Conservation (phyloP, 768 basidiomycete species). For the Hydnomerulius pinastri region DNA sequence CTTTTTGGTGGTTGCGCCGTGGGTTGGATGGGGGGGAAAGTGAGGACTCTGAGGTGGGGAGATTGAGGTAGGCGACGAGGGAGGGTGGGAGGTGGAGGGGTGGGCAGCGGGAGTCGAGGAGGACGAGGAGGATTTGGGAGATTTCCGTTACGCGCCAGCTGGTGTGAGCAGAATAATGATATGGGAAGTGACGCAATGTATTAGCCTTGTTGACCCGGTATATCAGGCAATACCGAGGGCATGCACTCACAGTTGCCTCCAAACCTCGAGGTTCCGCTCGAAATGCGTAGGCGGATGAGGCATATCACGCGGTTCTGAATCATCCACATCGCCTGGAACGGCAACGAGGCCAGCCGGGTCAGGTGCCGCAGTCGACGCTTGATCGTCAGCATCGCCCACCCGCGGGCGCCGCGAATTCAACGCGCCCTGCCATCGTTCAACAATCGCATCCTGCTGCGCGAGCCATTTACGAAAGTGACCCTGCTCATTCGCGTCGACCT, state of each 20-base stretch:
- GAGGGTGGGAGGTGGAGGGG: constrained; percentile 84
- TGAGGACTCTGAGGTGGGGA: constrained; percentile 18
- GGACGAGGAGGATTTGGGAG: constrained; percentile 82
- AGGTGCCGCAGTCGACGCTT: not conserved
- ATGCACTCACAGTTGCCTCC: constrained; percentile 81
- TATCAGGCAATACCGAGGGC: too few relatives aligned
- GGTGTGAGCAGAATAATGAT: too few relatives aligned
- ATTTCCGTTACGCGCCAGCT: constrained; percentile 95
- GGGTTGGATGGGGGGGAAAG: constrained; percentile 12
- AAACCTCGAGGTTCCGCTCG: constrained; percentile 91
- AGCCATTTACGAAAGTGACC: constrained; percentile 83
- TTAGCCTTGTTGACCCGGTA: too few relatives aligned
- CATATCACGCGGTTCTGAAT: constrained; percentile 35
- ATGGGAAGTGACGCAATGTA: too few relatives aligned
- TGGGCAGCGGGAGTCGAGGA: constrained; percentile 90
- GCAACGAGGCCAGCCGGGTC: constrained; percentile 7
- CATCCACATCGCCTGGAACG: constrained; percentile 5
- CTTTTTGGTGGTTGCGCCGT: constrained; percentile 35
- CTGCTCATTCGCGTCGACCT: constrained; percentile 90
- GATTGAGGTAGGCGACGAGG: constrained; percentile 59
- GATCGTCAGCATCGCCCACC: constrained; percentile 7
- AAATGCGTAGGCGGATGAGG: constrained; percentile 75
- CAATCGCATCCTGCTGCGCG: constrained; percentile 55
- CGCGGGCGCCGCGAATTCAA: constrained; percentile 5
- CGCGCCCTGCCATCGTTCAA: constrained; percentile 52